These are phyloP conservation scores for Camelina sativa DNA, from an alignment of 345 rosid genomes.

Conservation along the genomic window DNA sequence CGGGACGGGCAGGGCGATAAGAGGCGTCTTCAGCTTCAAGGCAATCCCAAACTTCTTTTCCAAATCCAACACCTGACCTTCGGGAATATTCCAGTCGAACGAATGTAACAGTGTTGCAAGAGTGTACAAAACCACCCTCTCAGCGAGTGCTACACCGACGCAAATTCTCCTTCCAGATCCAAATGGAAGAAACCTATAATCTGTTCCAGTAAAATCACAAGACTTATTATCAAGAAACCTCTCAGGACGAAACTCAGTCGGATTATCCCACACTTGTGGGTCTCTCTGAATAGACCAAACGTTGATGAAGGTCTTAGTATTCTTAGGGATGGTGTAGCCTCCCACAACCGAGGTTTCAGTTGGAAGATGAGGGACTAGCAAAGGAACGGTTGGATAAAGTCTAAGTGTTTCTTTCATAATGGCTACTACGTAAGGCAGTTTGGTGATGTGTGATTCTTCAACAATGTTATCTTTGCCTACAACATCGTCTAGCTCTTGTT, in stretches of 20 bases:
- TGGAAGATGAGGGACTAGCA: slow-evolving; percentile 34
- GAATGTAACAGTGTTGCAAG: slow-evolving; percentile 71
- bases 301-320: slow-evolving; percentile 32
- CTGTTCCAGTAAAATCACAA: slow-evolving; percentile 63
- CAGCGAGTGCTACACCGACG: slow-evolving; percentile 70
- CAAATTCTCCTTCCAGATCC: slow-evolving; percentile 85
- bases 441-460: slow-evolving; percentile 37
- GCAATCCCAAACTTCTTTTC: slow-evolving; percentile 80
- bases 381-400: slow-evolving; percentile 34
- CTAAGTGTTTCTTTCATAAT: slow-evolving; percentile 45
- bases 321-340: slow-evolving; percentile 34
- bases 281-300: slow-evolving; percentile 38
- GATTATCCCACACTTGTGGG: slow-evolving; percentile 32
- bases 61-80: slow-evolving; percentile 47
- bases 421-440: slow-evolving; percentile 34
- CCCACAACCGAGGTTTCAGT: slow-evolving; percentile 12
- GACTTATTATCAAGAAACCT: slow-evolving; percentile 36
- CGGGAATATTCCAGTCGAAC: slow-evolving; percentile 64
- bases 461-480: slow-evolving; percentile 30
- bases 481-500: slow-evolving; percentile 37
- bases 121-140: slow-evolving; percentile 67
- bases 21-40: slow-evolving; percentile 65
- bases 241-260: slow-evolving; percentile 28
- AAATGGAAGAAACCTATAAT: slow-evolving; percentile 69
- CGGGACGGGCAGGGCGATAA: slow-evolving; percentile 55